Base-by-base conservation (phyloP, 106 monocot species). In the Chionographis japonica region DNA sequence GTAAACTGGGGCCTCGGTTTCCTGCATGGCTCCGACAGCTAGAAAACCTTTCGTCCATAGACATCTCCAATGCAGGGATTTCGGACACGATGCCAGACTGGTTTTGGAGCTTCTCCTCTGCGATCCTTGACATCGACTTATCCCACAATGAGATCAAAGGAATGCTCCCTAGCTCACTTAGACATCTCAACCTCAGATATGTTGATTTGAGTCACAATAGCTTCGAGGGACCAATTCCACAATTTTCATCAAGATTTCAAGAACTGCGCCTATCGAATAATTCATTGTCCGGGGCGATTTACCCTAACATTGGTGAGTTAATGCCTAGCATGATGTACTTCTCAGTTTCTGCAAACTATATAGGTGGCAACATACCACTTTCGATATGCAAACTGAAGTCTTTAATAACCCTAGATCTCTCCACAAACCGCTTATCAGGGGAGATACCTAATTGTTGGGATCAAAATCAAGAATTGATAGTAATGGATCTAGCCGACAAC, bases 371-470 rank as follows among this genome's bases (percentile, higher is more conserved):
- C 9, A 49, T 79, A 35, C 78, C 78, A 2, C 1, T 12, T 4
- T 67, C 77, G 2, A 56, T 80, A 39, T 85, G 85, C 62, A 52
- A 55, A 17, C 35, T 77, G 51, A 46, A 56, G 53, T 42, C 56
- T 3, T 50, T 85, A 37, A 8, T 20, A 9, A 43, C 55, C 6
- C 51, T 85, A 27, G 77, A 81, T 62, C 65, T 85, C 35, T 85
- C 85, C 6, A 78, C 37, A 2, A 85, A 85, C 39, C 57, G 50
- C 8, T 52, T 85, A 10, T 66, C 81, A 2, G 78, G 81, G 42
- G 56, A 71, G 40, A 46, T 85, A 12, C 81, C 80, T 0, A 51
- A 65, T 27, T 85, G 85, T 53, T 62, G 77, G 77, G 52, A 57
- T 14, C 46, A 27, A 27, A 27, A 27, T 27, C 52, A 63, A 17